A percentile compares a stretch with the other conserved stretches of the same genome.
Evolutionary conservation across 495 filamentous ascomycete genomes (phyloP).

Genomic region (Friedmanniomyces endolithicus): DNA sequence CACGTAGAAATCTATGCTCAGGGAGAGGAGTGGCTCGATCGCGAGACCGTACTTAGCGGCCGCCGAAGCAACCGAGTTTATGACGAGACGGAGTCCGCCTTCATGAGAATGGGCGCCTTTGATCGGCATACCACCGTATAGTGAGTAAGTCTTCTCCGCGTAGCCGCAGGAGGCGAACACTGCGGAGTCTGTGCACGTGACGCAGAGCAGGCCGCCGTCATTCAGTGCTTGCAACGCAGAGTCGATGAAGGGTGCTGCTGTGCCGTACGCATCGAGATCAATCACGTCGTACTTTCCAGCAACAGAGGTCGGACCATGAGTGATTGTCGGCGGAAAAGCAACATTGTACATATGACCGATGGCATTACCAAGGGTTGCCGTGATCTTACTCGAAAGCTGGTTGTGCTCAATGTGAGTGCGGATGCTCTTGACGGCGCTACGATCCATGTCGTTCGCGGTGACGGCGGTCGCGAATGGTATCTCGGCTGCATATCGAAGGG

Average conservation of each 20-base stretch:
- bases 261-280: constrained; percentile 92
- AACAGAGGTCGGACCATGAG: constrained; percentile 13
- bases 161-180: constrained; percentile 91
- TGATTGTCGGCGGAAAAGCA: constrained; percentile 9
- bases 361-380: constrained; percentile 64
- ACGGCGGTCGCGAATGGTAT: constrained; percentile 69
- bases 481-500: constrained; percentile 82
- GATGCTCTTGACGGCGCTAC: constrained; percentile 66
- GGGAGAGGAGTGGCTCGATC: constrained; percentile 80
- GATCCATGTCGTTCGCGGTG: constrained; percentile 79
- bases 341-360: constrained; percentile 76
- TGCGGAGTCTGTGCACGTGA: constrained; percentile 91
- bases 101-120: constrained; percentile 81
- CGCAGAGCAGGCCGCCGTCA: constrained; percentile 80
- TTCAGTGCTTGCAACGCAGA: constrained; percentile 71
- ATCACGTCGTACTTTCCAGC: constrained; percentile 69
- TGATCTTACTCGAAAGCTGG: constrained; percentile 53
- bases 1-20: constrained; percentile 90
- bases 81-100: constrained; percentile 71
- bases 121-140: constrained; percentile 79
- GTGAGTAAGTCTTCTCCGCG: constrained; percentile 76
- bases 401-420: constrained; percentile 76
- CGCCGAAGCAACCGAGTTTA: constrained; percentile 65
- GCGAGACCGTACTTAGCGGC: constrained; percentile 79
- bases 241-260: constrained; percentile 81